These are phyloP conservation scores for Tulasnella sp. DNA, from an alignment of 768 basidiomycete species.

Conservation along the genomic window DNA sequence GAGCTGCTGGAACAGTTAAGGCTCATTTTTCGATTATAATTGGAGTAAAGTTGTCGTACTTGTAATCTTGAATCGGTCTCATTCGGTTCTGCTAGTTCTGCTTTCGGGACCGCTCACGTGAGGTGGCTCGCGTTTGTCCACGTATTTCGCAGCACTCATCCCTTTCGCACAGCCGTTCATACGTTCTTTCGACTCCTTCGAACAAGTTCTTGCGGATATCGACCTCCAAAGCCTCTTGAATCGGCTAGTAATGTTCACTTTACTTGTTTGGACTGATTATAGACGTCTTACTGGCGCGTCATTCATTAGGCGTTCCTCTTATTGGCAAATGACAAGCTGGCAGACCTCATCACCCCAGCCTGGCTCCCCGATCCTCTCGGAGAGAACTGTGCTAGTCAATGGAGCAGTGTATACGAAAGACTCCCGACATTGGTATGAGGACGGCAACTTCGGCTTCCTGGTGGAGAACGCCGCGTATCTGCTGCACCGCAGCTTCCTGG, in stretches of 20 bases:
- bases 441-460: background rate
- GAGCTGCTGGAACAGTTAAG: background rate
- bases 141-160: too few species aligned
- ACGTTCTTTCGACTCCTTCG: too few species aligned
- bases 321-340: background rate
- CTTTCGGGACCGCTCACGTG: too few species aligned
- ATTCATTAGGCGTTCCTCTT: too few species aligned
- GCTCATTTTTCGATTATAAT: background rate
- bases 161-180: too few species aligned
- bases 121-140: too few species aligned
- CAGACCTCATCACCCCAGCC: background rate
- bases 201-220: too few species aligned
- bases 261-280: too few species aligned
- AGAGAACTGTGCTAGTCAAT: background rate
- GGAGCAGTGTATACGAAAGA: background rate
- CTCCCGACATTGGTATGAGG: background rate
- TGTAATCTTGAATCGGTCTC: background rate
- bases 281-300: too few species aligned
- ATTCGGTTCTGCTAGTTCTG: background rate
- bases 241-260: too few species aligned
- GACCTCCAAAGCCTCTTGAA: too few species aligned
- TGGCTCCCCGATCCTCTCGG: background rate
- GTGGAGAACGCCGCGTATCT: background rate
- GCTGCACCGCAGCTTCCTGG: background rate
- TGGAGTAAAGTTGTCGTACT: background rate